These are phyloP conservation scores for Fusarium sp. DNA, from an alignment of 2,329 filamentous ascomycete genomes.

Conservation along the genomic window DNA sequence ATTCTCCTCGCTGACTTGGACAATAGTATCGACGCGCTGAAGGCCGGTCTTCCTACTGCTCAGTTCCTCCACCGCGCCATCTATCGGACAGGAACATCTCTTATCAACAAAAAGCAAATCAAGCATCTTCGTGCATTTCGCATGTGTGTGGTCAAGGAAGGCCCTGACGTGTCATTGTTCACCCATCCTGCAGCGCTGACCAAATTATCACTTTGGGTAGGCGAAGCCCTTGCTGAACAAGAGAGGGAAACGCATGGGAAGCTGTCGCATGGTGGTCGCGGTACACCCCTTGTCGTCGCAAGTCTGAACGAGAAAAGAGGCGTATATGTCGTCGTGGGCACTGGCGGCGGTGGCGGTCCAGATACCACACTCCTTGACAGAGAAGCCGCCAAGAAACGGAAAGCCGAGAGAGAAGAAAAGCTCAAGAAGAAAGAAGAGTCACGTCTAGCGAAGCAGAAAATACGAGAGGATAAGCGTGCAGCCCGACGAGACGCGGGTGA, in stretches of 20 bases:
- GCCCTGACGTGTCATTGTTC: constrained; percentile 90
- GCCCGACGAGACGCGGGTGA: constrained; percentile 60
- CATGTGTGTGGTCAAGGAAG: constrained; percentile 95
- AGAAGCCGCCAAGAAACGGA: constrained; percentile 70
- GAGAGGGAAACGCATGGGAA: constrained; percentile 80
- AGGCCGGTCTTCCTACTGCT: constrained; percentile 80
- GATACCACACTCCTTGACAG: constrained; percentile 75
- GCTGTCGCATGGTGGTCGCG: constrained; percentile 72
- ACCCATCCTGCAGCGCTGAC: constrained; percentile 92
- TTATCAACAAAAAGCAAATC: constrained; percentile 94
- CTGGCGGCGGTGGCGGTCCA: constrained; percentile 84
- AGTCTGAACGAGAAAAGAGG: constrained; percentile 87
- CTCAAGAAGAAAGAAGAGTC: constrained; percentile 69
- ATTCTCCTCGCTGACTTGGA: neutral
- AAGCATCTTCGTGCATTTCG: constrained; percentile 91
- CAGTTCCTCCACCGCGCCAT: constrained; percentile 93
- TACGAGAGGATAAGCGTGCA: constrained; percentile 68
- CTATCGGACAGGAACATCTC: constrained; percentile 86
- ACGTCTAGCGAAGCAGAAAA: constrained; percentile 64
- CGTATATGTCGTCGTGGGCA: constrained; percentile 92
- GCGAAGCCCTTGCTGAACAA: constrained; percentile 89
- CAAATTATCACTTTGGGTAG: constrained; percentile 93
- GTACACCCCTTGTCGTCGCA: constrained; percentile 88
- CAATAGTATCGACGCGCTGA: constrained; percentile 76
- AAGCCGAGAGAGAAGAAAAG: constrained; percentile 70